Base-by-base conservation (phyloP, 2,329 filamentous ascomycete genomes). In the Bisporella sp. region DNA sequence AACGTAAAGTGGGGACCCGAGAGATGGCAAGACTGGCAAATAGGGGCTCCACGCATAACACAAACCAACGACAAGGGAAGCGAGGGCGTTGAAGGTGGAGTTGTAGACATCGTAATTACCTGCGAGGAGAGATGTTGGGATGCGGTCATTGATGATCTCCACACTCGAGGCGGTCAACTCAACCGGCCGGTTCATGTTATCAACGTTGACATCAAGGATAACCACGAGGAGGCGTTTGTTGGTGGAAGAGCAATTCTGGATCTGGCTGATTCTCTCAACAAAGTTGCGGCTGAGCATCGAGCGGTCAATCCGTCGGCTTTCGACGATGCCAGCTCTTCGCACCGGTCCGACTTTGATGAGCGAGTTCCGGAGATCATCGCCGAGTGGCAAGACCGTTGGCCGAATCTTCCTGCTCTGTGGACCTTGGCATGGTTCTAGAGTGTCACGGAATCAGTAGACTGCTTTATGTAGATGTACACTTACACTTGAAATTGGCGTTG, bases 111-210 rank as follows among this genome's bases (percentile, higher is more conserved):
- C 5, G 91, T 99, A 52, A 91, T 99, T 59, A 99, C 93, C 1
- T 99, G 93, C 65, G 93, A 99, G 68, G 93, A 99, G 71, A 78
- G 93, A 54, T 99, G 93, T 66, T 99, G 95, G 89, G 93, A 99
- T 69, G 91, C 93, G 4, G 93, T 99, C 33, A 79, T 99, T 8
- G 93, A 99, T 62, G 92, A 99, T 66, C 74, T 99, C 47, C 81
- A 96, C 55, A 87, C 83, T 61, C 81, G 95, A 55, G 93, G 92
- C 6, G 82, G 86, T 0, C 86, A 88, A 4, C 74, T 99, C 51
- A 99, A 99, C 68, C 77, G 89, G 2, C 91, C 93, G 0, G 93
- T 99, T 0, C 93, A 99, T 66, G 89, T 99, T 50, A 95, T 99
- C 74, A 99, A 99, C 62, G 86, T 99, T 49, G 93, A 99, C 66